A percentile compares a stretch with the other conserved stretches of the same genome.
phyloP scores from a whole-genome alignment of 1,284 basidiomycete genomes.

The Microbotryum silenes-acaulis region DNA sequence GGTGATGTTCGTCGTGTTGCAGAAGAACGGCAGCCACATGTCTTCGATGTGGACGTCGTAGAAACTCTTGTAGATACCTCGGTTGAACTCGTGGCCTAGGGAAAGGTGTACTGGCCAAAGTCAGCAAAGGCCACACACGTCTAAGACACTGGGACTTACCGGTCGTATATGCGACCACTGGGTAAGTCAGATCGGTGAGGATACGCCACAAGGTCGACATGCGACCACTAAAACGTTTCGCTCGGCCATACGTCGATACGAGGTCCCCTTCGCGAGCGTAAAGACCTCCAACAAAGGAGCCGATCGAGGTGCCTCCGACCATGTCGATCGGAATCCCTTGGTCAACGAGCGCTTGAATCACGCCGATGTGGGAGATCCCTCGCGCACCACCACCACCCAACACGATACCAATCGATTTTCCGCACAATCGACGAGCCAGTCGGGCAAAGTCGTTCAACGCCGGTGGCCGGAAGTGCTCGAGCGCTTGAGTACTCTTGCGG shows the following conservation, averaged over 20 bases:
- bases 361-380: conserved; percentile 85
- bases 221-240: conserved; percentile 81
- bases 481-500: conserved; percentile 16
- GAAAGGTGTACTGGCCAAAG: neutral
- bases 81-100: conserved; percentile 75
- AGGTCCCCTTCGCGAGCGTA: conserved; percentile 92
- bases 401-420: conserved; percentile 86
- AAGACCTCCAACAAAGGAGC: conserved; percentile 86
- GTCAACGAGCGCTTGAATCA: conserved; percentile 86
- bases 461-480: conserved; percentile 45
- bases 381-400: conserved; percentile 93
- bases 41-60: conserved; percentile 87
- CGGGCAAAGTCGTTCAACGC: conserved; percentile 89
- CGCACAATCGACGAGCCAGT: conserved; percentile 81
- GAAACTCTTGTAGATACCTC: conserved; percentile 76
- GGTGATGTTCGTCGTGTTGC: conserved; percentile 98
- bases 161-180: conserved; percentile 94
- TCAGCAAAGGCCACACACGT: neutral
- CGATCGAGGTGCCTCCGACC: conserved; percentile 74
- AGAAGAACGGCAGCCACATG: conserved; percentile 91
- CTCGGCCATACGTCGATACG: conserved; percentile 72
- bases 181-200: conserved; percentile 91
- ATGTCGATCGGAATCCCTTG: conserved; percentile 85
- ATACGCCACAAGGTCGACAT: conserved; percentile 95
- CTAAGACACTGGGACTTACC: conserved; percentile 46